Evolutionary conservation across 805 yeast genomes (phyloP).

Genomic region (Zygotorulaspora florentina): DNA sequence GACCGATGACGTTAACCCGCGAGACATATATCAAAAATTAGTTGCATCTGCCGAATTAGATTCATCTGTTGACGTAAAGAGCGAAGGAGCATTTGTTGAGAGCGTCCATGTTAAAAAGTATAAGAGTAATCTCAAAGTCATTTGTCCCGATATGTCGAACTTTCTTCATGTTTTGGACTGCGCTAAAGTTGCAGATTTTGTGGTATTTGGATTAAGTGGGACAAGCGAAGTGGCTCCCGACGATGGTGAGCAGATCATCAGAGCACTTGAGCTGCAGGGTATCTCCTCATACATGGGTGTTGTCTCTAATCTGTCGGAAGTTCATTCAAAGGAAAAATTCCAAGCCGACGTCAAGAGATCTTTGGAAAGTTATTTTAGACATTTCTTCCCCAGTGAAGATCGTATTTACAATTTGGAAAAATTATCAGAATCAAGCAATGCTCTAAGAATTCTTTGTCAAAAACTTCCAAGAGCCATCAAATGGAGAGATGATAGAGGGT

Average conservation of each 20-base stretch:
- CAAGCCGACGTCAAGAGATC: slow-evolving; percentile 68
- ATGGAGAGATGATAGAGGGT: slow-evolving; percentile 95
- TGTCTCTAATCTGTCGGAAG: slow-evolving; percentile 63
- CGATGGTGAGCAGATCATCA: slow-evolving; percentile 82
- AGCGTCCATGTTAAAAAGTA: slow-evolving; percentile 57
- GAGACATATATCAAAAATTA: slow-evolving; percentile 50
- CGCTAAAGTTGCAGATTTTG: slow-evolving; percentile 84
- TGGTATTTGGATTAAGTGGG: slow-evolving; percentile 86
- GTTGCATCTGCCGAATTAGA: slow-evolving; percentile 40
- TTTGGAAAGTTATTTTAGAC: slow-evolving; percentile 59
- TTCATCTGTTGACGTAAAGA: slow-evolving; percentile 34
- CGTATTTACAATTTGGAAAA: slow-evolving; percentile 68
- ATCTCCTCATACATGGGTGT: slow-evolving; percentile 77
- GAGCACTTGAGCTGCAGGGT: slow-evolving; percentile 91
- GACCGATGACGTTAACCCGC: slow-evolving; percentile 61
- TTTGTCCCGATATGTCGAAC: slow-evolving; percentile 67
- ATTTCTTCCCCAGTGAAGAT: slow-evolving; percentile 78
- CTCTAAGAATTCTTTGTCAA: slow-evolving; percentile 74
- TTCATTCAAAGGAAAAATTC: slow-evolving; percentile 68
- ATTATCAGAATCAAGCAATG: slow-evolving; percentile 64
- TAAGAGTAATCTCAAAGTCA: slow-evolving; percentile 65
- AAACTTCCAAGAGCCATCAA: slow-evolving; percentile 77
- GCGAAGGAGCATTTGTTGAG: slow-evolving; percentile 46
- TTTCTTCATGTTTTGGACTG: slow-evolving; percentile 75
- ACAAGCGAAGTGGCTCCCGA: slow-evolving; percentile 71